Evolutionary conservation across 331 rosid species (phyloP).

Genomic region (Phaseolus coccineus): DNA sequence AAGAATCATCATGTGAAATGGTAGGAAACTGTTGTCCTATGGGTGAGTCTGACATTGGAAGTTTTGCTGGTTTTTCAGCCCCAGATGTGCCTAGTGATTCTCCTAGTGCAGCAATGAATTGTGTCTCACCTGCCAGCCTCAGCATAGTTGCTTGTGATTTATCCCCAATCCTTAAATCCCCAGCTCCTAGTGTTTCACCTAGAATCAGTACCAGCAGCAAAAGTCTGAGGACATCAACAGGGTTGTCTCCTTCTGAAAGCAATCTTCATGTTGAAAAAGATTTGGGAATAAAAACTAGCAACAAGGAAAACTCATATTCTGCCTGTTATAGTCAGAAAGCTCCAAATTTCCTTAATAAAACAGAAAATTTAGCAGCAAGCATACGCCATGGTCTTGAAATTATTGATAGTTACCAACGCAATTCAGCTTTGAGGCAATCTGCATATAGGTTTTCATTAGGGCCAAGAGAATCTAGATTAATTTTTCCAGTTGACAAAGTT

Average conservation of each 20-base stretch:
- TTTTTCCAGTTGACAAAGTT: conserved; percentile 61
- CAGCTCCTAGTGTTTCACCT: conserved; percentile 90
- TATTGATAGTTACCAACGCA: conserved; percentile 67
- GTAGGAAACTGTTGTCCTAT: conserved; percentile 43
- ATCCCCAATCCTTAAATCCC: conserved; percentile 76
- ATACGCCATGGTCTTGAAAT: conserved; percentile 92
- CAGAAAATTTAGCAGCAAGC: conserved; percentile 90
- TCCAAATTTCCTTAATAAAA: conserved; percentile 56
- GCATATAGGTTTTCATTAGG: conserved; percentile 76
- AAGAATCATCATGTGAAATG: conserved; percentile 56
- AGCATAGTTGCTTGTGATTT: conserved; percentile 58
- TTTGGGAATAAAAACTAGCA: conserved; percentile 45
- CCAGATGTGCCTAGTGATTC: conserved; percentile 52
- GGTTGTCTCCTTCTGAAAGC: conserved; percentile 77
- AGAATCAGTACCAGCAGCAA: conserved; percentile 84
- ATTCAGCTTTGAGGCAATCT: conserved; percentile 77
- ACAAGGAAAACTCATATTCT: conserved; percentile 49
- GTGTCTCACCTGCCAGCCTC: conserved; percentile 68
- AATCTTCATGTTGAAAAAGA: conserved; percentile 54
- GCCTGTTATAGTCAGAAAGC: conserved; percentile 56
- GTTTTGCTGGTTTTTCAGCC: conserved; percentile 51
- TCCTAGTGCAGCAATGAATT: conserved; percentile 47
- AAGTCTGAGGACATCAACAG: conserved; percentile 82
- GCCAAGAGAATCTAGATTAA: conserved; percentile 67
- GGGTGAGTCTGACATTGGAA: conserved; percentile 51